Percentiles rank a stretch among this genome's conserved stretches.
Conservation (phyloP, 768 basidiomycete species). For the Calocera cornea region DNA sequence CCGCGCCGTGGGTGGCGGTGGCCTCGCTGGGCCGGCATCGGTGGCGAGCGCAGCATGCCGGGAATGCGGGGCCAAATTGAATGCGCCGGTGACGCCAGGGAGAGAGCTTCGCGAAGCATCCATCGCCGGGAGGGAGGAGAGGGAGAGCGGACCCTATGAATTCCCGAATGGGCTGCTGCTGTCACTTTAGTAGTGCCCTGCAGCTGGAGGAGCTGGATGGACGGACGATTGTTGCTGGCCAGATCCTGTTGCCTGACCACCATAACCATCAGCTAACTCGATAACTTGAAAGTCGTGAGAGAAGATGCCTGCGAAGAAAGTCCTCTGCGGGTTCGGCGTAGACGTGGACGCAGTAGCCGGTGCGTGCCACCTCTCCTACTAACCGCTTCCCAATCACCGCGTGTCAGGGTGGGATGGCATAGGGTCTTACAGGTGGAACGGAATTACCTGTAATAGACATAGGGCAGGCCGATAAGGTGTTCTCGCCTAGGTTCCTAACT, state of each 20-base stretch:
- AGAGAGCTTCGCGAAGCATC: neutral
- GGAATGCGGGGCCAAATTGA: too few relatives aligned
- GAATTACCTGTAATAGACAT: neutral
- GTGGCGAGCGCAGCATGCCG: too few relatives aligned
- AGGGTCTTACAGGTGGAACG: neutral
- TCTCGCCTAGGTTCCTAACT: neutral
- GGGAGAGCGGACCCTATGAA: neutral
- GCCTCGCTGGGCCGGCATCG: too few relatives aligned
- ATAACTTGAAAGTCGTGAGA: neutral
- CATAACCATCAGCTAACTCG: neutral
- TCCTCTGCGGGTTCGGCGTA: neutral
- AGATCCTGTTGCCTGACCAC: neutral
- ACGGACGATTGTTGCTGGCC: neutral
- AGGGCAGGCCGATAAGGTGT: neutral
- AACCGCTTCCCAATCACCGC: neutral
- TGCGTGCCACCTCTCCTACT: neutral
- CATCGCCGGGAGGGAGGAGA: neutral
- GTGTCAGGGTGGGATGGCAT: neutral
- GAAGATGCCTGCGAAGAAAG: neutral
- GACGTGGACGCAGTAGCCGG: neutral
- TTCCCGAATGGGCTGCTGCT: neutral
- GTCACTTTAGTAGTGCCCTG: neutral
- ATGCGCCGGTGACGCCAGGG: neutral
- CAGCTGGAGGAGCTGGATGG: neutral
- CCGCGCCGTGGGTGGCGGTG: too few relatives aligned